Evolutionary conservation across 495 filamentous ascomycete species (phyloP), one percentile per base, ranked within the genome.

Genomic region (Xylaria venustula): DNA sequence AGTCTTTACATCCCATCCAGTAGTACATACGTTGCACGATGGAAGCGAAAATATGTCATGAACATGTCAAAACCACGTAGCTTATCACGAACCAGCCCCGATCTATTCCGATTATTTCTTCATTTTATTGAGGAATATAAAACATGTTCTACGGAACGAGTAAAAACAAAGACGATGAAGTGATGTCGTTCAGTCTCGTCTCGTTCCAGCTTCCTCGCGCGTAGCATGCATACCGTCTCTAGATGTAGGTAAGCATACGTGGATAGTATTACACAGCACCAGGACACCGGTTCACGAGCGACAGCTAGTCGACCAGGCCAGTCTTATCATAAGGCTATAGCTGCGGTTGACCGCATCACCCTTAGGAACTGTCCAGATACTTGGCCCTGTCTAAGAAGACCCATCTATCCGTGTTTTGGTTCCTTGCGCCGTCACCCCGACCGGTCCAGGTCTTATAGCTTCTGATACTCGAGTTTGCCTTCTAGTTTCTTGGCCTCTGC

Each of bases 401-500:
- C 25, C 7, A 30, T 28, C 23, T 30, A 40, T 4, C 34, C 28
- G 28, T 40, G 6, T 26, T 47, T 44, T 23, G 40, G 23, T 22
- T 44, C 22, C 26, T 14, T 30, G 4, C 17, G 2, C n/a, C 22
- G 32, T 25, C 9, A 50, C 3, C 23, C 41, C 28, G 15, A 3
- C 28, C 36, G 47, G 30, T 22, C 25, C n/a, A 26, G 4, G n/a
- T 23, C 58, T 78, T 88, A 98, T 77, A 98, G 79, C 81, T 98
- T 97, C 83, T 96, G 87, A 79, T 98, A 98, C 73, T 98, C 94
- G 50, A 96, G 81, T 79, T 96, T 96, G 77, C 94, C 95, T 75
- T 98, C 95, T 62, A 98, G 74, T 76, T 99, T 99, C 90, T 99
- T 99, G 34, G 91, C 83, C 75, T 99, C 95, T 15, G 89, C 91